Conservation (phyloP, 257 asterid genomes). For the Misopates orontium region DNA sequence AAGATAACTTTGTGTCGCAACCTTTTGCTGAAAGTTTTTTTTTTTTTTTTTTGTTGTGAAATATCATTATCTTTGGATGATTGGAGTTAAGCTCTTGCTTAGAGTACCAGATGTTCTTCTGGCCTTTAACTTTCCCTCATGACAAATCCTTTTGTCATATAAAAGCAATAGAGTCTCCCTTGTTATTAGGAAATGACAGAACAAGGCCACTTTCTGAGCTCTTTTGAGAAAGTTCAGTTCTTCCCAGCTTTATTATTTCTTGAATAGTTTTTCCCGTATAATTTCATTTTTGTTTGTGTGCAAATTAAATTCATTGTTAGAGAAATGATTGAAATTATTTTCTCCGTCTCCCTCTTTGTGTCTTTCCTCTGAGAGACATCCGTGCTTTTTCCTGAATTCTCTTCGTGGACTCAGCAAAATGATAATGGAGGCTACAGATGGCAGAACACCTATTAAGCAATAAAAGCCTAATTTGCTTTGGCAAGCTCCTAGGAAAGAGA, state of each 20-base stretch:
- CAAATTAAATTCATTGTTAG: not conserved
- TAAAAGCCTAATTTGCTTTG: not conserved
- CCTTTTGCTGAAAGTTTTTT: not conserved
- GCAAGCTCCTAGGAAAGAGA: not conserved
- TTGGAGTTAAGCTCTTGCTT: not conserved
- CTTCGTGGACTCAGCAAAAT: not conserved
- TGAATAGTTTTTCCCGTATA: not conserved
- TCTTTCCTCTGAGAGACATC: not conserved
- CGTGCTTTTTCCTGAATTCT: not conserved
- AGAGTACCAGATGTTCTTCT: not conserved
- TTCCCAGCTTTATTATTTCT: not conserved
- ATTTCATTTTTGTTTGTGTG: not conserved
- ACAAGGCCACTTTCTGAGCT: not conserved
- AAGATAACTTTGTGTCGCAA: not conserved
- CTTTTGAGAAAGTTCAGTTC: not conserved
- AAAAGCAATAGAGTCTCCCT: not conserved
- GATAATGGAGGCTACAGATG: not conserved
- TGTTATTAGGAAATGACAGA: not conserved
- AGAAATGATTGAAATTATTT: slow-evolving; percentile 1
- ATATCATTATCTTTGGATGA: not conserved
- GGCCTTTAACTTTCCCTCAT: not conserved
- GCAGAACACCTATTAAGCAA: not conserved
- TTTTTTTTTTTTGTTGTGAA: not conserved
- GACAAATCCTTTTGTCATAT: not conserved
- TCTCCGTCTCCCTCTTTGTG: not conserved